Evolutionary conservation across 108 stramenopile genomes (phyloP), one percentile per base, ranked within the genome.

Genomic region (Chaetoceros tenuissimus): DNA sequence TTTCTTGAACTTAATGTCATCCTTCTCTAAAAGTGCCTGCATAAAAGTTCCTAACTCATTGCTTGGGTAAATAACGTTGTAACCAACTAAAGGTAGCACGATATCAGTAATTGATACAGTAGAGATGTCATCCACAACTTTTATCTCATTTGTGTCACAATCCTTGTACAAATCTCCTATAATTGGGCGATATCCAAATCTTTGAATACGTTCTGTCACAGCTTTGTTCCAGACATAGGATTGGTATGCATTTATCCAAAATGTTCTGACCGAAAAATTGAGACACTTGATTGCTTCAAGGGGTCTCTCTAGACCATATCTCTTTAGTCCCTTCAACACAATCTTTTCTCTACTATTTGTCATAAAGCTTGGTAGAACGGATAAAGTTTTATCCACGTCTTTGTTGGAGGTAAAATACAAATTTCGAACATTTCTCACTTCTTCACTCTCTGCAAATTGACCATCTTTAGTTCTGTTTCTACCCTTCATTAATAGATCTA

Each of bases 241-340:
- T 66, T 96, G 95, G 55, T 87, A 89, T 0, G 84, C 81, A 66
- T 84, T 79, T 19, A 92, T 74, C 76, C 81, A 89, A 61, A 92
- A 87, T 16, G 53, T 72, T 26, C 83, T 62, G 53, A 80, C 70
- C 28, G 71, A 71, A 56, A 72, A 67, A 22, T 65, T 74, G 8
- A 92, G 31, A 59, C 81, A 84, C 48, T 66, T 58, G 24, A 92
- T 24, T 5, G 85, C 87, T 40, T 71, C 78, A 16, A 92, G 64
- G 0, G 78, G 75, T 8, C 65, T 48, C 23, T 78, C 62, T 23
- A 66, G 67, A 19, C 71, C 71, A 59, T 81, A 89, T 46, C 91
- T 59, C 23, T 86, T 61, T 24, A 92, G 53, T 17, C 91, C 91
- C 52, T 77, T 67, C 55, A 92, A 54, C 40, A 92, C 60, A 31